Evolutionary conservation across 2,329 filamentous ascomycete species (phyloP).

Genomic region (Emydomyces testavorans): DNA sequence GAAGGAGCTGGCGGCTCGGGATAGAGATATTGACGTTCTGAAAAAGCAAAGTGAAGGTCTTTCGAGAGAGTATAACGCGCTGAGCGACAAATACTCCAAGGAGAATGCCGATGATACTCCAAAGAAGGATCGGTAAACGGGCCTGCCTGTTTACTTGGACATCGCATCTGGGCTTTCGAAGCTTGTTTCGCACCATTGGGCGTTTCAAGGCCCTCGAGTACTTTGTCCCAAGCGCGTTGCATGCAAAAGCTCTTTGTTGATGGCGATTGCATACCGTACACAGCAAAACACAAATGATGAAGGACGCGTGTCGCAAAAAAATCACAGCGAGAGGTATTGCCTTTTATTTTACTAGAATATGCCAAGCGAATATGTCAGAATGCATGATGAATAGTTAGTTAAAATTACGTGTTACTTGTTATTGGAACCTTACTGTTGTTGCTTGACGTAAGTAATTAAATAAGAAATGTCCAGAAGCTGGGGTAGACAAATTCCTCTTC

Average conservation of each 20-base stretch:
- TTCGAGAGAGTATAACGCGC: slow-evolving; percentile 69
- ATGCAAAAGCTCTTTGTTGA: background rate
- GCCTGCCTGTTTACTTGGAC: background rate
- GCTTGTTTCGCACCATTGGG: background rate
- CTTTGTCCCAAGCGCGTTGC: background rate
- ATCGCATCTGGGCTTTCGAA: background rate
- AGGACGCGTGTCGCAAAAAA: too few species aligned
- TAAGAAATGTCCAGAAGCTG: slow-evolving; percentile 94
- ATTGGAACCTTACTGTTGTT: background rate
- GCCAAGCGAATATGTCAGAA: background rate
- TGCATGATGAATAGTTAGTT: background rate
- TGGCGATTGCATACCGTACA: too few species aligned
- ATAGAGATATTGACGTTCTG: slow-evolving; percentile 70
- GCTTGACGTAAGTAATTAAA: slow-evolving; percentile 39
- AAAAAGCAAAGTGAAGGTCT: slow-evolving; percentile 88
- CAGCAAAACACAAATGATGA: too few species aligned
- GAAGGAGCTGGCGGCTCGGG: slow-evolving; percentile 59
- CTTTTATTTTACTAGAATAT: background rate
- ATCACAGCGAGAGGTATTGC: background rate
- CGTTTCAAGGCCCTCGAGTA: background rate
- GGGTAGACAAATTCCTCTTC: slow-evolving; percentile 98
- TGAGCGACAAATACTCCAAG: slow-evolving; percentile 69
- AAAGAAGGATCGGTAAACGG: slow-evolving; percentile 45
- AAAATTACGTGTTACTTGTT: background rate
- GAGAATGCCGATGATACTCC: slow-evolving; percentile 34